Conservation (phyloP, 2,329 filamentous ascomycete species). For the Laburnicola sp. region DNA sequence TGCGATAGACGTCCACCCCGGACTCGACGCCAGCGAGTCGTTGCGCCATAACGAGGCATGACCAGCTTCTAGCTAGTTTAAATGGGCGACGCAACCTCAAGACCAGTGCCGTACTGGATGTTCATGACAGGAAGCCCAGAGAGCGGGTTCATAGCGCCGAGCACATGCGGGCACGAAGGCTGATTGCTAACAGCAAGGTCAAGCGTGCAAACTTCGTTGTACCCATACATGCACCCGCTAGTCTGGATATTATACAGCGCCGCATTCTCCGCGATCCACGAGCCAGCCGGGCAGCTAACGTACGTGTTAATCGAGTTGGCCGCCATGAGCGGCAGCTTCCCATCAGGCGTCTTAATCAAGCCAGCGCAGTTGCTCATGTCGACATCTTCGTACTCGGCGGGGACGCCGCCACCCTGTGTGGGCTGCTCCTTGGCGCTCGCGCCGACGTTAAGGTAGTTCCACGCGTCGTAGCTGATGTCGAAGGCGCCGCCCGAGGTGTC, state of each 20-base stretch:
- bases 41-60: background rate
- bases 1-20: no score
- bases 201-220: conserved; percentile 32
- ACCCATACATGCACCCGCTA: conserved; percentile 38
- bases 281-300: conserved; percentile 15
- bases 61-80: background rate
- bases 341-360: conserved; percentile 47
- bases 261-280: conserved; percentile 15
- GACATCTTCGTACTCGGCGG: conserved; percentile 57
- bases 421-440: conserved; percentile 53
- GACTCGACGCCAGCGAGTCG: no score
- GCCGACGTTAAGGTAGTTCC: conserved; percentile 61
- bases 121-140: conserved; percentile 20
- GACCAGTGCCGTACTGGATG: conserved; percentile 31
- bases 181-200: conserved; percentile 33
- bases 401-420: conserved; percentile 54
- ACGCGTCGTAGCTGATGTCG: conserved; percentile 65
- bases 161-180: conserved; percentile 27
- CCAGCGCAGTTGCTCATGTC: conserved; percentile 54
- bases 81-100: conserved; percentile 6
- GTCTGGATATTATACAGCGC: conserved; percentile 55
- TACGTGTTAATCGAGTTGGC: conserved; percentile 21
- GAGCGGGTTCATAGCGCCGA: conserved; percentile 27
- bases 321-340: conserved; percentile 20
- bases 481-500: conserved; percentile 61